Percentiles rank a stretch among this genome's conserved stretches.
Evolutionary conservation across 208 protist species (phyloP).

Genomic region (Leishmania amazonensis): DNA sequence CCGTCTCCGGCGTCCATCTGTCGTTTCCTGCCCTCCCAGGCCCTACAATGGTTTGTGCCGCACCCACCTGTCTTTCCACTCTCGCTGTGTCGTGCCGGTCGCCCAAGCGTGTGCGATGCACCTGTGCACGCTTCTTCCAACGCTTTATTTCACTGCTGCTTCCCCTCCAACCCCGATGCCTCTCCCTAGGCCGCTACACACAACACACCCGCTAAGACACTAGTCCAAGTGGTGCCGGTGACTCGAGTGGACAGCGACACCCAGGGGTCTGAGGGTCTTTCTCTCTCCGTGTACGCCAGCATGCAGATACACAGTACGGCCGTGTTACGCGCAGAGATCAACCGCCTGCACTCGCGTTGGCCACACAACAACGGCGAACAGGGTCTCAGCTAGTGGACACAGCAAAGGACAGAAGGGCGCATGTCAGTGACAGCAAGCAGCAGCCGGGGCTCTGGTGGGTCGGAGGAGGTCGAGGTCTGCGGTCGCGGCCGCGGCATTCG

Average conservation of each 20-base stretch:
- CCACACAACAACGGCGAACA: not conserved
- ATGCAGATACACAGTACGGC: not conserved
- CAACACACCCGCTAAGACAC: not conserved
- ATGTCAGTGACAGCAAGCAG: conserved; percentile 22
- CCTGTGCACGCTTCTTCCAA: too few species aligned
- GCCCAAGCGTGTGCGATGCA: not conserved
- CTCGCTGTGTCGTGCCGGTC: not conserved
- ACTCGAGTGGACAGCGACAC: not conserved
- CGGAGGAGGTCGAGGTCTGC: conserved; percentile 64
- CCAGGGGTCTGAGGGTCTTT: not conserved
- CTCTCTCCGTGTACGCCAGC: not conserved
- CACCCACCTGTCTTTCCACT: not conserved
- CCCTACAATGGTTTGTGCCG: not conserved
- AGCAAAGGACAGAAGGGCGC: not conserved
- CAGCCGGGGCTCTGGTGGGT: conserved; percentile 17
- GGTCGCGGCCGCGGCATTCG: conserved; percentile 73
- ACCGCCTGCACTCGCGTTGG: not conserved
- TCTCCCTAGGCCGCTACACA: not conserved
- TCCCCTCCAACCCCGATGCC: not conserved
- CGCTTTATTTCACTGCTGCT: not conserved
- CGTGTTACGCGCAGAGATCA: not conserved
- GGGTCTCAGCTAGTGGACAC: not conserved
- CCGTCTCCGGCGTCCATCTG: not conserved
- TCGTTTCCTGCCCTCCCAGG: not conserved
- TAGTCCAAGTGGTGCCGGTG: not conserved